Percentiles rank a stretch among this genome's conserved stretches.
phyloP scores from a whole-genome alignment of 148 eudicot genomes.

The Diospyros kaki region DNA sequence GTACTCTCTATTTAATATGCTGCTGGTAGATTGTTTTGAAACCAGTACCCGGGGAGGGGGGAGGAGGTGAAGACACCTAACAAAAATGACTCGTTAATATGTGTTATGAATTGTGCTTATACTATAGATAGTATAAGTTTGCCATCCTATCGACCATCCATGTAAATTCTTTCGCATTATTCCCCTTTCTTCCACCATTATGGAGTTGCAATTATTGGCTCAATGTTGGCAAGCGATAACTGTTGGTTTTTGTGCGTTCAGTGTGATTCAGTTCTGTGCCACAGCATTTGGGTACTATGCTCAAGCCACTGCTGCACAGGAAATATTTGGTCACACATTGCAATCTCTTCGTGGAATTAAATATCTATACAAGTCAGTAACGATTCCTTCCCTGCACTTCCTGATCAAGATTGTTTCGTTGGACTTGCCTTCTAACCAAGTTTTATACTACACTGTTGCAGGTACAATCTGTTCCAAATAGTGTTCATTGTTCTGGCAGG shows the following conservation, averaged over 20 bases:
- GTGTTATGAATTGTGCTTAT: background rate
- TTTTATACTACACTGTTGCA: conserved; percentile 24
- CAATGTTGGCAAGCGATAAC: conserved; percentile 10
- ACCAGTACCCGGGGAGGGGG: background rate
- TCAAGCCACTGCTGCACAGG: conserved; percentile 98
- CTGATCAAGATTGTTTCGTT: background rate
- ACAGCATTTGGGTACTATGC: conserved; percentile 96
- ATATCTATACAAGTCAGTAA: conserved; percentile 87
- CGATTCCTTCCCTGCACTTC: background rate
- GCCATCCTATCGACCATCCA: background rate
- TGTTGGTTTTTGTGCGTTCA: conserved; percentile 31
- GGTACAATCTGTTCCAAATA: conserved; percentile 96
- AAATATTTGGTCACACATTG: conserved; percentile 94
- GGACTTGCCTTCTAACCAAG: background rate
- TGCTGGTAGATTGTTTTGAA: no score
- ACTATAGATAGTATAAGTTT: background rate
- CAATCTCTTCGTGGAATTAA: conserved; percentile 97
- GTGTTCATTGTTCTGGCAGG: conserved; percentile 73
- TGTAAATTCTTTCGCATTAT: background rate
- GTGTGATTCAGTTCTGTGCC: conserved; percentile 97
- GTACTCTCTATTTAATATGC: no score
- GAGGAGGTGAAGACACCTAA: background rate
- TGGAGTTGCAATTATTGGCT: background rate
- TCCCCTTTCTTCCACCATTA: background rate
- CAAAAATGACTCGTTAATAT: background rate